Evolutionary conservation across 768 basidiomycete species (phyloP), one percentile per base, ranked within the genome.

Genomic region (Hericium erinaceus): DNA sequence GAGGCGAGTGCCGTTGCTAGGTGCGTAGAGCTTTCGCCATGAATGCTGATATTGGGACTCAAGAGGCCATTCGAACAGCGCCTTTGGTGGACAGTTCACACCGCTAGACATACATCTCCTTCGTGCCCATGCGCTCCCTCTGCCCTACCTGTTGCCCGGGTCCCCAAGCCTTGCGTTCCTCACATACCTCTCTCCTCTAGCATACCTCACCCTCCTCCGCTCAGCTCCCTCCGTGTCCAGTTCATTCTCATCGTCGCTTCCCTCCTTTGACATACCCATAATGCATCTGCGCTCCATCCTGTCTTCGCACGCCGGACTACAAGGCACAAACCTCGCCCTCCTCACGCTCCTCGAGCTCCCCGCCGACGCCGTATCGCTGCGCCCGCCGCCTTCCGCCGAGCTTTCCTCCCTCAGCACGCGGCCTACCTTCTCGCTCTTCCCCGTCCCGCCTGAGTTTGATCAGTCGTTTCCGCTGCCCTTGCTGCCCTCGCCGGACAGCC

Each of bases 21-120:
- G 86, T 87, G 20, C 44, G 58, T 63, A n/a, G 20, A 12, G 33
- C 22, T 38, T 38, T 10, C 7, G 13, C 59, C 22, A 18, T 24
- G 18, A n/a, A 41, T 18, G n/a, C 13, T 4, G 16, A 18, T 16
- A n/a, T n/a, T n/a, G 12, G 39, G n/a, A 16, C 26, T 48, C 15
- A 24, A 11, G 5, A 39, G 10, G 3, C 48, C 60, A 81, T 24
- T 20, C 40, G 40, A 52, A 13, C 48, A 39, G 50, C 22, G 18
- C 49, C 26, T 48, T 24, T 67, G 20, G 65, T 72, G 22, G 58
- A 64, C 26, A 70, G 64, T 38, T 39, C 18, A 76, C 79, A 0
- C 82, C 90, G 28, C 75, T 93, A 24, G 90, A 93, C 67, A 81
- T 89, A 20, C 81, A 82, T 67, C 75, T 92, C 26, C 68, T 80